These are phyloP conservation scores for Trypanosoma caninum DNA, from an alignment of 208 protist genomes.

Conservation along the genomic window DNA sequence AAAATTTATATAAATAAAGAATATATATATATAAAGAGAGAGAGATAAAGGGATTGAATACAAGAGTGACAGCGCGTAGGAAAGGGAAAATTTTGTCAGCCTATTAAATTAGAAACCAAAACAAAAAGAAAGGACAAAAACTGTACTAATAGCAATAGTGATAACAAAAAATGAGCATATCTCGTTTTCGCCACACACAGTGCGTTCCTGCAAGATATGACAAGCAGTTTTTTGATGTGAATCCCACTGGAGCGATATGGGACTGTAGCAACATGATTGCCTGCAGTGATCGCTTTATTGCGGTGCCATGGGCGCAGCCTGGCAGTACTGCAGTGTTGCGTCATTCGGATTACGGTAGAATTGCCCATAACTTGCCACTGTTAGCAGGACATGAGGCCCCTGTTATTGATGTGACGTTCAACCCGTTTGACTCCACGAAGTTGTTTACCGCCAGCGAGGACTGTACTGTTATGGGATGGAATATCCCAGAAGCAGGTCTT, in stretches of 20 bases:
- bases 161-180: slow-evolving; percentile 38
- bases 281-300: slow-evolving; percentile 63
- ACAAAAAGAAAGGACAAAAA: not conserved
- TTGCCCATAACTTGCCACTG: slow-evolving; percentile 38
- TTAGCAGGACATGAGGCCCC: slow-evolving; percentile 58
- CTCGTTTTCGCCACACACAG: slow-evolving; percentile 62
- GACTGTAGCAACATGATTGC: slow-evolving; percentile 68
- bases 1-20: slow-evolving; percentile 1
- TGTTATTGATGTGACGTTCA: slow-evolving; percentile 72
- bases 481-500: slow-evolving; percentile 57
- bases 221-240: slow-evolving; percentile 33
- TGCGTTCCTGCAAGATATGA: slow-evolving; percentile 34
- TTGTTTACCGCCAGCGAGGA: slow-evolving; percentile 81
- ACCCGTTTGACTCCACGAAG: slow-evolving; percentile 65
- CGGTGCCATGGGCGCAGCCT: slow-evolving; percentile 46
- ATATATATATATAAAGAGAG: not conserved
- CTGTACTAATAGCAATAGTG: not conserved
- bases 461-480: slow-evolving; percentile 62
- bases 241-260: slow-evolving; percentile 47
- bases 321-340: slow-evolving; percentile 51
- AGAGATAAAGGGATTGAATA: not conserved
- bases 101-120: too few species aligned
- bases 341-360: slow-evolving; percentile 35
- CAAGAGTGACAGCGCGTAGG: not conserved
- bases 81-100: too few species aligned